Base-by-base conservation (phyloP, 768 basidiomycete species). In the Phallus indusiatus region DNA sequence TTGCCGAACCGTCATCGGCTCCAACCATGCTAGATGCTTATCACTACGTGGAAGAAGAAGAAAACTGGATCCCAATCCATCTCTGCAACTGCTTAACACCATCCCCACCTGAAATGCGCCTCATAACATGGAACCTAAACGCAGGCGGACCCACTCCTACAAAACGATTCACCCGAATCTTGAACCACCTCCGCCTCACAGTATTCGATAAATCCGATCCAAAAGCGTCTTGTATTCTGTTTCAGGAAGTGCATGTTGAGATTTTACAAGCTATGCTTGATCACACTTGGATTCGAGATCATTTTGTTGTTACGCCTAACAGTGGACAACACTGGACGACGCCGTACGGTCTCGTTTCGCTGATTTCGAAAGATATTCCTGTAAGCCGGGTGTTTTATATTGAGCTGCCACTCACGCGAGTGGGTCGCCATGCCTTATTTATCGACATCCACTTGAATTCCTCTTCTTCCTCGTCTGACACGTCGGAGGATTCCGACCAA, bases 91-190 rank as follows among this genome's bases (percentile, higher is more conserved):
- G 42, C n/a, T n/a, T n/a, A 12, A 42, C 42, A 42, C n/a, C n/a
- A 42, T 42, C 50, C 12, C 8, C 57, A 10, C 22, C 11, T 11
- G 50, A 59, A 20, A 16, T 59, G 28, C 16, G 18, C 10, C 48
- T 90, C 53, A 68, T 90, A 61, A 82, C 85, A 28, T 90, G 88
- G 88, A 90, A 90, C 69, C 64, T 90, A 56, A 80, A 85, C 66
- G 82, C 78, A 66, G 62, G 67, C 46, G 70, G 70, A 16, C 63
- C 67, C 0, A 63, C 73, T 46, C 66, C 65, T 10, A 71, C 70
- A 47, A 72, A 73, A 58, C 81, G 88, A 7, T 72, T 85, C 35
- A 61, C 59, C 0, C 68, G 74, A 2, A 77, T 76, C 17, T 72
- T 90, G 59, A 71, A 76, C 14, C 75, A 87, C 66, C 75, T 89